phyloP scores from a whole-genome alignment of 2,329 filamentous ascomycete genomes.

The Cladosporium cucumerinum region DNA sequence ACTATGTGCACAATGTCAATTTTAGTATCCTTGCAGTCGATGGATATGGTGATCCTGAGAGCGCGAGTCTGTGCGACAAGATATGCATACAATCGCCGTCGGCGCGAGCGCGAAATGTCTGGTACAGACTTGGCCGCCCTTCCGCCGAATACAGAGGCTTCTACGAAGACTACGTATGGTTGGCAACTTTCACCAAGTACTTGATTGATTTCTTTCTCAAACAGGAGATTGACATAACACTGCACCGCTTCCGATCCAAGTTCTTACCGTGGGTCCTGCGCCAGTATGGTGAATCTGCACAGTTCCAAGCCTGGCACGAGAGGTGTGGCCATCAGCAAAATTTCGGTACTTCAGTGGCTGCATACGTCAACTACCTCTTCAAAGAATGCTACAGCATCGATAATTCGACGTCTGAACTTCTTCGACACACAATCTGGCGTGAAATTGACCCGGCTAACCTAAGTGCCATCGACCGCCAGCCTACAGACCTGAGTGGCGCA shows the following conservation, averaged over 20 bases:
- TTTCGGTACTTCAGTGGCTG: constrained; percentile 60
- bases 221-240: constrained; percentile 38
- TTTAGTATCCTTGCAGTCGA: constrained; percentile 63
- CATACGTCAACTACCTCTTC: constrained; percentile 61
- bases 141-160: constrained; percentile 61
- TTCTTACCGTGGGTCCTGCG: constrained; percentile 58
- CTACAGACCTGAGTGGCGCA: neutral
- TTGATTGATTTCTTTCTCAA: constrained; percentile 62
- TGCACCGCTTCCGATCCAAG: constrained; percentile 54
- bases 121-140: constrained; percentile 61
- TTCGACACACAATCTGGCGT: constrained; percentile 36
- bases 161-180: constrained; percentile 64
- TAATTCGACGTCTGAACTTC: constrained; percentile 24
- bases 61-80: constrained; percentile 35
- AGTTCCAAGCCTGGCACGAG: constrained; percentile 55
- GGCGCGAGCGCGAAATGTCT: constrained; percentile 44
- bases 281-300: constrained; percentile 42
- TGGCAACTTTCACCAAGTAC: constrained; percentile 68
- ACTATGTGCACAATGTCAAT: constrained; percentile 55
- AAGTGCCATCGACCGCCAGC: constrained; percentile 26
- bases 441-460: constrained; percentile 34
- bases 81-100: constrained; percentile 62
- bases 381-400: constrained; percentile 60
- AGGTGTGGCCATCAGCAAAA: constrained; percentile 44
- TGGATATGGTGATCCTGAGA: constrained; percentile 57